Conservation (phyloP, 305 asterid species). For the Fraxinus albicans region DNA sequence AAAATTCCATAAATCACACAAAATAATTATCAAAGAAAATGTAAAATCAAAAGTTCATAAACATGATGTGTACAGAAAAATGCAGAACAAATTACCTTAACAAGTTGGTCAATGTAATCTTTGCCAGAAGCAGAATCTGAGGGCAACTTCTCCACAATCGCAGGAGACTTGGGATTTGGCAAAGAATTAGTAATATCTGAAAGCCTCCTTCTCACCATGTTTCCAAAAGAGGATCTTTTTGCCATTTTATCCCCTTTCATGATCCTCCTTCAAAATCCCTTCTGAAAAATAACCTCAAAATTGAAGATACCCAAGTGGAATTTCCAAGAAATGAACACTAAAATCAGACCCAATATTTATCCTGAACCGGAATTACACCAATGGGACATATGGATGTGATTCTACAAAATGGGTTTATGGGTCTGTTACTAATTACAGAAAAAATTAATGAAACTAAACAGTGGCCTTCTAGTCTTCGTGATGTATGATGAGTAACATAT, state of each 20-base stretch:
- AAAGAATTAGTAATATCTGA: slow-evolving; percentile 73
- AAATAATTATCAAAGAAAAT: slow-evolving; percentile 1
- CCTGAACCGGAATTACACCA: not conserved
- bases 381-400: not conserved
- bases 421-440: slow-evolving; percentile 1
- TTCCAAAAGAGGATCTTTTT: slow-evolving; percentile 73
- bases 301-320: slow-evolving; percentile 25
- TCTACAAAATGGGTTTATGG: not conserved
- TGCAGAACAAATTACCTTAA: slow-evolving; percentile 42
- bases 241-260: slow-evolving; percentile 71
- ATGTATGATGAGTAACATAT: not conserved
- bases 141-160: slow-evolving; percentile 29
- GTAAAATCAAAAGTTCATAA: not conserved
- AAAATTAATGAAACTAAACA: not conserved
- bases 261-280: not conserved
- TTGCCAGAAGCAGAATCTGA: slow-evolving; percentile 42
- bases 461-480: not conserved
- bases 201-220: slow-evolving; percentile 59
- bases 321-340: slow-evolving; percentile 14
- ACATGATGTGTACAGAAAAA: not conserved
- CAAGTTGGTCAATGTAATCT: slow-evolving; percentile 54
- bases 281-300: slow-evolving; percentile 2
- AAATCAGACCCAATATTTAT: slow-evolving; percentile 12
- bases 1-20: slow-evolving; percentile 13
- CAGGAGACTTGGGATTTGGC: slow-evolving; percentile 63